Conservation (phyloP, 805 yeast species). For the Wickerhamiella azyma region DNA sequence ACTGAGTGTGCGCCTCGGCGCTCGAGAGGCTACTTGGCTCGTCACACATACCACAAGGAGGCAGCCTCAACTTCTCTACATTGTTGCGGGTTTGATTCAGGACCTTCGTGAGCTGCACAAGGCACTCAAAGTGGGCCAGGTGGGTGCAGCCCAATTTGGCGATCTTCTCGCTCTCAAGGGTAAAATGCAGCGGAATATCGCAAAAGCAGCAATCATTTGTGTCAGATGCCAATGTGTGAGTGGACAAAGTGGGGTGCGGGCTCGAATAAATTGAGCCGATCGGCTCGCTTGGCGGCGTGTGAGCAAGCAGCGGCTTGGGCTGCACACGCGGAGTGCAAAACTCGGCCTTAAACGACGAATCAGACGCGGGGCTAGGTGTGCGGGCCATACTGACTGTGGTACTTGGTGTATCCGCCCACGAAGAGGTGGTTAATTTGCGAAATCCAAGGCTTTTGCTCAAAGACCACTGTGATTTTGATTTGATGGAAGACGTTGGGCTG, state of each 20-base stretch:
- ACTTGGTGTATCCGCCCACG: background rate
- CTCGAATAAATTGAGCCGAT: background rate
- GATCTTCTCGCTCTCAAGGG: conserved; percentile 4
- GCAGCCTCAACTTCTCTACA: background rate
- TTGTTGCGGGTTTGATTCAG: background rate
- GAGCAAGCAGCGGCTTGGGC: background rate
- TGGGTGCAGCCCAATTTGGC: conserved; percentile 2
- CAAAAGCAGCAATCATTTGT: conserved; percentile 4
- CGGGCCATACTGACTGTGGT: background rate
- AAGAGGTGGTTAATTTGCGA: background rate
- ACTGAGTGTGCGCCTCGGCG: background rate
- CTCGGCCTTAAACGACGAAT: background rate
- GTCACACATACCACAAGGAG: conserved; percentile 6
- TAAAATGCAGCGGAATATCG: conserved; percentile 1
- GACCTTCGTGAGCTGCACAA: conserved; percentile 1
- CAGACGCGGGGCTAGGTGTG: background rate
- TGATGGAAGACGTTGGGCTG: background rate
- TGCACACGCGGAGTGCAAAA: background rate
- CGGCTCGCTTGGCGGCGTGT: background rate
- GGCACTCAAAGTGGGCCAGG: conserved; percentile 5
- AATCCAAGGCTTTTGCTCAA: background rate
- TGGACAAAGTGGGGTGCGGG: background rate
- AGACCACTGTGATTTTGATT: background rate
- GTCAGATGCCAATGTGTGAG: background rate
- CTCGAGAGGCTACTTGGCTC: background rate